Evolutionary conservation across 2,329 filamentous ascomycete genomes (phyloP), one percentile per base, ranked within the genome.

Genomic region (Elsinoe ampelina): DNA sequence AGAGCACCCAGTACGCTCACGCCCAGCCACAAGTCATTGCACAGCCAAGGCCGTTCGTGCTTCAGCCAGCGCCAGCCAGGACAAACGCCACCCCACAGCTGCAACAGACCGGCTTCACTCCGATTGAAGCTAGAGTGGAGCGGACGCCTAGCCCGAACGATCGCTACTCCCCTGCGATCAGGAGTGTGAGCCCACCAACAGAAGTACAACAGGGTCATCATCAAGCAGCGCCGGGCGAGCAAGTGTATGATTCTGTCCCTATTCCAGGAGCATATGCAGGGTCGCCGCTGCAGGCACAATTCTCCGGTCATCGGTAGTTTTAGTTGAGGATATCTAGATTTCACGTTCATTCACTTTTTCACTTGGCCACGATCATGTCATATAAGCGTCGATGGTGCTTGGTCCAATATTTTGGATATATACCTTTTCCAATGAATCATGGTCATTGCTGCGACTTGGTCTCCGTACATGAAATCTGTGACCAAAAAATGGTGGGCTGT

Each of bases 51-150:
- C 77, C 83, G n/a, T 96, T 97, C 79, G 85, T 87, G 67, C 83
- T 97, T 41, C 89, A 95, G 75, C 78, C 90, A 15, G 90, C 92
- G 39, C 92, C 92, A 0, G 78, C 79, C 70, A 89, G 86, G 70
- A 81, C 90, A 48, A 87, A 87, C 57, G 85, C 89, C 5, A 93
- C 88, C 0, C 89, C 89, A 26, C 87, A 83, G 71, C 72, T 80
- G 55, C 72, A 74, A 38, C 82, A 85, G 65, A 77, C 76, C 17
- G 81, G 78, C 39, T 89, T 93, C 68, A 77, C 79, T 19, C 73
- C 80, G 1, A 36, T 59, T 12, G n/a, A 52, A 11, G 26, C 42
- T 6, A 47, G 54, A 36, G 61, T 68, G 5, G 57, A 62, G 32
- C 63, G 60, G 30, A 59, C 59, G 35, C 56, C 45, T 35, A 51